Conservation (phyloP, 441 rosid genomes). For the Croton setiger region DNA sequence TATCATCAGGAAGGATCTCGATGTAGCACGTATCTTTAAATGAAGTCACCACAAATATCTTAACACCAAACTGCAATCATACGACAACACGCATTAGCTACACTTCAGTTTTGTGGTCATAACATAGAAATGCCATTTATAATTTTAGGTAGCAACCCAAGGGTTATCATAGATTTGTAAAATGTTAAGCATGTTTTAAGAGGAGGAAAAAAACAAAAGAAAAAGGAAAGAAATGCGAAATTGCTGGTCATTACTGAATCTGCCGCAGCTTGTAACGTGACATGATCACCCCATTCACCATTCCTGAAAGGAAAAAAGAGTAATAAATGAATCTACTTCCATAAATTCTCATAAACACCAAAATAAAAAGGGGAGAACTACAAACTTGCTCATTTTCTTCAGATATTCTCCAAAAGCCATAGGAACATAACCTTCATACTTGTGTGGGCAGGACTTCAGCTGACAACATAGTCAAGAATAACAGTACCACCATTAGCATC, state of each 20-base stretch:
- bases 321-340: conserved; percentile 2
- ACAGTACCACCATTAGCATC: conserved; percentile 2
- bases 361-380: conserved; percentile 5
- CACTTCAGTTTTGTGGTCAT: no score
- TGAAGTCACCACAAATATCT: conserved; percentile 78
- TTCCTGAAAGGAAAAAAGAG: conserved; percentile 30
- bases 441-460: conserved; percentile 56
- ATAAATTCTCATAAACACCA: background rate
- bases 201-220: background rate
- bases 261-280: conserved; percentile 92
- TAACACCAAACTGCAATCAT: conserved; percentile 71
- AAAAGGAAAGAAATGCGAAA: background rate
- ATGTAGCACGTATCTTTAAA: conserved; percentile 82
- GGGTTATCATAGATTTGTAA: no score
- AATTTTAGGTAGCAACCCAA: no score
- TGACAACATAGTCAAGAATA: conserved; percentile 28
- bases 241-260: conserved; percentile 46
- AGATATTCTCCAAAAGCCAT: conserved; percentile 67
- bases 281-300: conserved; percentile 98
- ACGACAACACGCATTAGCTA: background rate
- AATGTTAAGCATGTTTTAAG: no score
- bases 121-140: no score
- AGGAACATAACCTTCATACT: conserved; percentile 69
- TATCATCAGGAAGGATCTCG: conserved; percentile 69
- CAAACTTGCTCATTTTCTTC: conserved; percentile 67